Evolutionary conservation across 192 early-diverging fungal genomes (phyloP), one percentile per base, ranked within the genome.

Genomic region (Backusella psychrophila): DNA sequence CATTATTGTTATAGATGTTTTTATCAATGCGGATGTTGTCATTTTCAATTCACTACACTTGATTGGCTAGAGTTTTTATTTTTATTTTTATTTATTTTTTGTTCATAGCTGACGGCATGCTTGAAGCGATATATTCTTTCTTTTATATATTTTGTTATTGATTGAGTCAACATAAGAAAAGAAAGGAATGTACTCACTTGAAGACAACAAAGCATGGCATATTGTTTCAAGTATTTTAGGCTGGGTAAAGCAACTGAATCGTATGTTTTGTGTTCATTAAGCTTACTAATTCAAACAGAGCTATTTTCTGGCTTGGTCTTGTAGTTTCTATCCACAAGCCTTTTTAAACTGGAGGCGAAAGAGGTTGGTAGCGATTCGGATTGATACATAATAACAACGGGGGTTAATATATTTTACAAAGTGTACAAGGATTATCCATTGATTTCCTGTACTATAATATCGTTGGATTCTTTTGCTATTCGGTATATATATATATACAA

Each of bases 361-460:
- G 71, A 92, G 86, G 87, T 49, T 49, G 42, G 12, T 44, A 17
- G 12, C n/a, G 71, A 6, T 12, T 44, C 23, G 41, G 38, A 9
- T 35, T 33, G 6, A 14, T 12, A 39, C 38, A 53, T 23, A 3
- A 9, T 19, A 59, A 46, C 19, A 38, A 21, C 0, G 15, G 9
- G 6, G 39, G 29, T 66, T 26, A 65, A 31, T 38, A 36, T 41
- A 8, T 65, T 14, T 77, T 59, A 17, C 0, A 15, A 65, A 87
- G 90, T 76, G 94, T 96, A 7, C 86, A 91, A 46, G 96, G 96
- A 0, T 84, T 98, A 35, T 98, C 96, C 3, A 86, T 96, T 31
- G 96, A 98, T 81, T 98, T 95, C 87, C 77, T 97, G 2, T 87
- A 90, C 69, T 91, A 95, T 78, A 98, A 98, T 77, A 84, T 94